Base-by-base conservation (phyloP, 768 basidiomycete species). In the Sporobolomyces pararoseus region DNA sequence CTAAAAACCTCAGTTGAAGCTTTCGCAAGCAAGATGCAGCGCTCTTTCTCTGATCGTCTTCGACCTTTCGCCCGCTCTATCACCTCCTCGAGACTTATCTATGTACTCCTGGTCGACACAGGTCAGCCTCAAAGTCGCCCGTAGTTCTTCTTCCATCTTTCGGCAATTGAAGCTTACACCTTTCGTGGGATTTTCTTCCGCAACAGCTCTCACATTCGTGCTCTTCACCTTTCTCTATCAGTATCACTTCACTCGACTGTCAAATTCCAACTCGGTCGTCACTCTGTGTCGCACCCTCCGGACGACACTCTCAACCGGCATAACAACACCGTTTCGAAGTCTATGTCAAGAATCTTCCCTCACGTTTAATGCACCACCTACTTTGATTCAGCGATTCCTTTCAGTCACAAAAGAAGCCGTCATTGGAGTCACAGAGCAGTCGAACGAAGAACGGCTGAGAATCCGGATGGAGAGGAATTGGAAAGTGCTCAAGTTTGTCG, bases 71-170 rank as follows among this genome's bases (percentile, higher is more conserved):
- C 29, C 4, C 39, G 31, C 39, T 29, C 58, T 2, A 42, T 58
- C 5, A 42, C 55, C 23, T 42, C 55, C 23, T 58, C 55, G 4
- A 35, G 58, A 13, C 25, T 59, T 16, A 59, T 32, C 16, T 59
- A 59, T n/a, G 58, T 59, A 29, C 27, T 61, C 44, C 46, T 61
- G 2, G 32, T 61, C 59, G 59, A 61, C 35, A 49, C 59, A 3
- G 59, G 59, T 61, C 7, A 2, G 46, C 44, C 58, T 29, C 58
- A n/a, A n/a, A n/a, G n/a, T n/a, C n/a, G n/a, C n/a, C n/a, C n/a
- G n/a, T n/a, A n/a, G n/a, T n/a, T n/a, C n/a, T n/a, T 21, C 58
- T 32, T 46, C 27, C n/a, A 12, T 7, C 35, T 16, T 27, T 44
- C 37, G 23, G 27, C 34, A 9, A 29, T 47, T 21, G 46, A 47